Conservation (phyloP, 352 stramenopile species). For the Elongisporangium senticosum region DNA sequence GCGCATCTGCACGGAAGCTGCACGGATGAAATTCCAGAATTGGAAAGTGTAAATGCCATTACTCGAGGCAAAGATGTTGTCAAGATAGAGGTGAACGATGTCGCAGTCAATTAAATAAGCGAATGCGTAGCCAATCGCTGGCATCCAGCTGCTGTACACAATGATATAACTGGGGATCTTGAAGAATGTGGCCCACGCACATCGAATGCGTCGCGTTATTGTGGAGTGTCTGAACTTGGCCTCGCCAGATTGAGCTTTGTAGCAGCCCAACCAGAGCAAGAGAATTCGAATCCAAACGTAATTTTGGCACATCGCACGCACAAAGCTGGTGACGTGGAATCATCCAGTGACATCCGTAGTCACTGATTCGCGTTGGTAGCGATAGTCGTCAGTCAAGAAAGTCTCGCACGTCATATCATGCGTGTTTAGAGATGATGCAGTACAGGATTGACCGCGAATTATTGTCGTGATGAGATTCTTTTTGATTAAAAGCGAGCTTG, state of each 20-base stretch:
- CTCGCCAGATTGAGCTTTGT: not conserved
- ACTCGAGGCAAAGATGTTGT: not conserved
- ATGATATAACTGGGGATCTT: conserved; percentile 48
- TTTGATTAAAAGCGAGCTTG: no score
- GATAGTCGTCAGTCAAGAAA: conserved; percentile 45
- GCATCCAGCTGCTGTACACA: conserved; percentile 44
- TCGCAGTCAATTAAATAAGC: conserved; percentile 36
- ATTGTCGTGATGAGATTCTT: no score
- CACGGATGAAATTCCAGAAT: conserved; percentile 15
- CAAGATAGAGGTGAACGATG: conserved; percentile 13
- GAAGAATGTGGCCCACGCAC: conserved; percentile 12
- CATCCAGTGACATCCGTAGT: conserved; percentile 28
- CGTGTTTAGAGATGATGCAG: not conserved
- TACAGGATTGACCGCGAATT: no score
- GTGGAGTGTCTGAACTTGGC: not conserved
- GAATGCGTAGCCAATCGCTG: conserved; percentile 26
- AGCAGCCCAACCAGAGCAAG: conserved; percentile 26
- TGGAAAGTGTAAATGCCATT: not conserved
- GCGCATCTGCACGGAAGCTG: conserved; percentile 37
- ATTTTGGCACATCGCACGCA: conserved; percentile 26
- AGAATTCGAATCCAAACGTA: conserved; percentile 44
- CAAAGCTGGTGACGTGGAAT: conserved; percentile 18
- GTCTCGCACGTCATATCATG: conserved; percentile 11
- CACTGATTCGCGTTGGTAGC: conserved; percentile 36
- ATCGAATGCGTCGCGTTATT: not conserved